Evolutionary conservation across 2,329 filamentous ascomycete genomes (phyloP).

Genomic region (Ceratocystis cubensis): DNA sequence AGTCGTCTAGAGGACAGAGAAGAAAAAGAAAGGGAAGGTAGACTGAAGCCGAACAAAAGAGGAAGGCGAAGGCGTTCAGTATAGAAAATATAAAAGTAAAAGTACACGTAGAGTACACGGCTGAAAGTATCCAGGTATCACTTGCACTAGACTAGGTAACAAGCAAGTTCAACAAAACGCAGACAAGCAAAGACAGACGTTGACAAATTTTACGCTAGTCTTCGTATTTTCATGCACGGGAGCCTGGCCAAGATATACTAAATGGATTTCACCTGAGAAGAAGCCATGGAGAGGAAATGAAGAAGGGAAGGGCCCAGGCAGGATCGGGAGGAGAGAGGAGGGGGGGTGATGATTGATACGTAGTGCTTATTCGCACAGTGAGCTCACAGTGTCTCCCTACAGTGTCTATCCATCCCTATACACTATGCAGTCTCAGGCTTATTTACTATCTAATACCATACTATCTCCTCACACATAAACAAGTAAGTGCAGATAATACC

Average conservation of each 20-base stretch:
- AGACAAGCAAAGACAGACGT: conserved; percentile 8
- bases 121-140: neutral
- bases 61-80: neutral
- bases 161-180: neutral
- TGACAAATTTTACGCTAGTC: conserved; percentile 7
- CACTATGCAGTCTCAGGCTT: too few species aligned
- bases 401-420: neutral
- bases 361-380: neutral
- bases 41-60: neutral
- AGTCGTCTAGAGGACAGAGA: neutral
- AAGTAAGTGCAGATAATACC: too few species aligned
- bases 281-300: neutral
- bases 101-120: neutral
- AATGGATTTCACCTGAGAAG: neutral
- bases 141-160: neutral
- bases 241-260: conserved; percentile 13
- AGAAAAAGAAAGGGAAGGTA: neutral
- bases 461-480: too few species aligned
- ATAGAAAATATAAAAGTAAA: neutral
- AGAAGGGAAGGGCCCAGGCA: neutral
- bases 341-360: neutral
- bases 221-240: conserved; percentile 1
- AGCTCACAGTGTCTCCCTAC: neutral
- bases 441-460: too few species aligned
- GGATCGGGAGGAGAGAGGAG: neutral